Percentiles rank a stretch among this genome's conserved stretches.
Evolutionary conservation across 2,329 filamentous ascomycete genomes (phyloP).

Genomic region (Diaporthe sp.): DNA sequence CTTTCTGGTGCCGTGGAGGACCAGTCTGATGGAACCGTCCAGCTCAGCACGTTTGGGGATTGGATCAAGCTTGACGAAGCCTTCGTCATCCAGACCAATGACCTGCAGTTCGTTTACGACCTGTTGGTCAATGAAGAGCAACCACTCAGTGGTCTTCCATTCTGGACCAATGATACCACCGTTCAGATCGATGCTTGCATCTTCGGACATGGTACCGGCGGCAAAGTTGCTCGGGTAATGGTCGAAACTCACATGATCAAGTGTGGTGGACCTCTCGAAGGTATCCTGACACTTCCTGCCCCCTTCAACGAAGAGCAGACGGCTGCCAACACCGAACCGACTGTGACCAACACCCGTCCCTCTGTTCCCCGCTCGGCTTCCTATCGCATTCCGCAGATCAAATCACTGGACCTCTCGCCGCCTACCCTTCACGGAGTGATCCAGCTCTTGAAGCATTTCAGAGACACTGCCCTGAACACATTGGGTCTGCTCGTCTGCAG

Average conservation of each 20-base stretch:
- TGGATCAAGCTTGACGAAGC: not conserved
- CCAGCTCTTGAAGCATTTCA: not conserved
- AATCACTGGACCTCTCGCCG: not conserved
- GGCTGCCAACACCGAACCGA: not conserved
- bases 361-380: not conserved
- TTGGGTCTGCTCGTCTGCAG: not conserved
- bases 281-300: constrained; percentile 12
- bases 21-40: not conserved
- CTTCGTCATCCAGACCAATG: not conserved
- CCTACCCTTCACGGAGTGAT: fast-evolving
- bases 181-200: constrained; percentile 7
- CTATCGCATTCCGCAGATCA: no score
- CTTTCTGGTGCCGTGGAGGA: constrained; percentile 35
- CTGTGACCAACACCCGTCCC: not conserved
- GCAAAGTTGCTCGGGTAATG: constrained; percentile 7
- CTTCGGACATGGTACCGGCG: constrained; percentile 38
- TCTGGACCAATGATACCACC: not conserved
- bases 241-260: not conserved
- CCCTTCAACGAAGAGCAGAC: not conserved
- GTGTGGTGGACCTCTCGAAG: constrained; percentile 27
- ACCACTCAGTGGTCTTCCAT: not conserved
- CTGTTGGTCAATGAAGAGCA: not conserved
- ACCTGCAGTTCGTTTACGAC: constrained; percentile 4
- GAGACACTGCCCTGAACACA: no score
- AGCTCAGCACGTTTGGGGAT: not conserved